Percentiles rank a stretch among this genome's conserved stretches.
These are phyloP conservation scores for Tolypocladium pustulatum DNA, from an alignment of 2,329 filamentous ascomycete genomes.

Conservation along the genomic window DNA sequence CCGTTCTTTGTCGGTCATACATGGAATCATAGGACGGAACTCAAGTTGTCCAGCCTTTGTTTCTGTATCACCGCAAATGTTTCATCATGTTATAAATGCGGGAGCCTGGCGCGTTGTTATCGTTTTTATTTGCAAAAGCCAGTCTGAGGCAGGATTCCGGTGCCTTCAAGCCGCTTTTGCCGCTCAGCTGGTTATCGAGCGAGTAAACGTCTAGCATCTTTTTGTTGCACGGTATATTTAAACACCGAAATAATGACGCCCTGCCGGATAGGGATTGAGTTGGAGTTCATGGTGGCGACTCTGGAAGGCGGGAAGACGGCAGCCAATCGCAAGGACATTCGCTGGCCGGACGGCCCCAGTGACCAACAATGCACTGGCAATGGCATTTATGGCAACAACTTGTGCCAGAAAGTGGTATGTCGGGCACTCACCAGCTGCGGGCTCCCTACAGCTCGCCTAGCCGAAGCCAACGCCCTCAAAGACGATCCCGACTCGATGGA, in stretches of 20 bases:
- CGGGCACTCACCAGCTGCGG: conserved; percentile 9
- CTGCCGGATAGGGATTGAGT: conserved; percentile 12
- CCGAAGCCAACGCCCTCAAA: neutral
- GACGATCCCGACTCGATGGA: neutral
- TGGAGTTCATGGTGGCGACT: conserved; percentile 14
- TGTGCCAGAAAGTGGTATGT: conserved; percentile 7
- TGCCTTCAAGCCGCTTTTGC: neutral
- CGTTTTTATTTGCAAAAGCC: neutral
- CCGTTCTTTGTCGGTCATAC: neutral
- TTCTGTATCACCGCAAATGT: neutral
- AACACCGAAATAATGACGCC: neutral
- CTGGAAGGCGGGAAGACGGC: neutral
- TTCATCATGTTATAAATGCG: neutral
- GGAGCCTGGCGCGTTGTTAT: neutral
- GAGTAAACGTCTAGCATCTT: too few species aligned
- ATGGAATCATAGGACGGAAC: neutral
- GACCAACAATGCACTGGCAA: neutral
- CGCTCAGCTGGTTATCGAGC: neutral
- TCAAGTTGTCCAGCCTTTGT: neutral
- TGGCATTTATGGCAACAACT: conserved; percentile 4
- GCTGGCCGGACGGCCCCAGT: neutral
- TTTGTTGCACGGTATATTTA: neutral
- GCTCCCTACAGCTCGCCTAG: conserved; percentile 6
- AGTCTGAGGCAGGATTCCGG: neutral
- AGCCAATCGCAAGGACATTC: neutral